Evolutionary conservation across 371 early-diverging fungal genomes (phyloP), one percentile per base, ranked within the genome.

Genomic region (Circinella minor): DNA sequence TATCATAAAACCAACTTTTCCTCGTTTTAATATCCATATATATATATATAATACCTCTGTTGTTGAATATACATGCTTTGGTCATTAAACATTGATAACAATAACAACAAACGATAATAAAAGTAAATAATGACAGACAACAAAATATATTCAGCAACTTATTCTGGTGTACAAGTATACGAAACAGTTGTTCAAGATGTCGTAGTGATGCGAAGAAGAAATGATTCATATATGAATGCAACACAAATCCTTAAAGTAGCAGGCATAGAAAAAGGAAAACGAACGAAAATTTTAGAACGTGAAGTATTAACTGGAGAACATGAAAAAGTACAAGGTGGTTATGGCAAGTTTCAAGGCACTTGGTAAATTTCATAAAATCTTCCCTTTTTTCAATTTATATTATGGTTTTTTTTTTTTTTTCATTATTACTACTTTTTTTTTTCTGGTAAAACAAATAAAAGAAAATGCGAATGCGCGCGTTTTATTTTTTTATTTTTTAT

Each of bases 211-310:
- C 88, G 96, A 4, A 73, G 99, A 71, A 86, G 92, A 65, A 79
- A 84, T n/a, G 98, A 98, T 81, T 93, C 94, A 13, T 97, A 88
- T 72, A 81, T 98, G 81, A 98, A 98, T 76, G 97, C 95, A 14
- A 98, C 99, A 0, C 99, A 98, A 81, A 94, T 98, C 59, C 89
- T 98, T 51, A 98, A 98, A 81, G 95, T 96, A 20, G 99, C 98
- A 10, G 91, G 92, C 46, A 89, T 96, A 69, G 99, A 98, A 57
- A 98, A 98, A 81, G 93, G 92, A 39, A 90, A 88, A 75, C 86
- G 99, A n/a, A 96, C 97, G 38, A 95, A 95, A 77, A 95, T 98
- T 68, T 86, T 98, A 6, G 98, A 98, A 74, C 88, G 89, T 66
- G 95, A 95, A 77, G 90, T 97, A 1, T 80, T 93, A 60, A 80